Base-by-base conservation (phyloP, 2,329 filamentous ascomycete genomes). In the Nemania sp. region DNA sequence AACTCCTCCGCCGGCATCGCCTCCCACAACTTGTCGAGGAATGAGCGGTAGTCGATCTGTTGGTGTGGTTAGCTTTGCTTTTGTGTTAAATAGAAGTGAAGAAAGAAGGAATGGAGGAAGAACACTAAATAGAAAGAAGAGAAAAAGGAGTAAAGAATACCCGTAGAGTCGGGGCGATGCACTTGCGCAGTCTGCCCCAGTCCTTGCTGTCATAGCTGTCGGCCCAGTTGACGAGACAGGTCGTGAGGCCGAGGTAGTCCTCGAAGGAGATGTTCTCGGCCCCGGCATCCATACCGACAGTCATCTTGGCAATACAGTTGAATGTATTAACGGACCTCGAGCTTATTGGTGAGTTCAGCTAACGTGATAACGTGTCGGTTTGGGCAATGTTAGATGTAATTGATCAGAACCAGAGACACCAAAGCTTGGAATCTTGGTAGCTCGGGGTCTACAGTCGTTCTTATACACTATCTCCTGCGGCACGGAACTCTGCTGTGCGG, bases 11-110 rank as follows among this genome's bases (percentile, higher is more conserved):
- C 80, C 1, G 80, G 74, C 81, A 86, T 85, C 44, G 77, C 75
- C 43, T 81, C 78, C 82, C 82, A 86, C 51, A 80, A 68, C 66
- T 80, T 80, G 68, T 82, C 76, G 47, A 83, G 77, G 69, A 86
- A 82, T 34, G 79, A 77, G 45, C 80, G 82, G 79, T 91, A 91
- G 76, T 91, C 88, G 64, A 91, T 80, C 78, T 86, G 12, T 14
- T 44, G 6, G 14, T 26, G 1, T 7, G 40, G 42, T 58, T n/a
- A 58, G 55, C 19, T 26, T 26, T 24, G n/a, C n/a, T n/a, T n/a
- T n/a, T n/a, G n/a, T n/a, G n/a, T n/a, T n/a, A n/a, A n/a, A n/a
- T n/a, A n/a, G n/a, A n/a, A n/a, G n/a, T n/a, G n/a, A 12, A 23
- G 14, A 20, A 9, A 22, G 34, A 15, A 22, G n/a, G 33, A 11